Base-by-base conservation (phyloP, 2,329 filamentous ascomycete species). In the Cercospora sp. region DNA sequence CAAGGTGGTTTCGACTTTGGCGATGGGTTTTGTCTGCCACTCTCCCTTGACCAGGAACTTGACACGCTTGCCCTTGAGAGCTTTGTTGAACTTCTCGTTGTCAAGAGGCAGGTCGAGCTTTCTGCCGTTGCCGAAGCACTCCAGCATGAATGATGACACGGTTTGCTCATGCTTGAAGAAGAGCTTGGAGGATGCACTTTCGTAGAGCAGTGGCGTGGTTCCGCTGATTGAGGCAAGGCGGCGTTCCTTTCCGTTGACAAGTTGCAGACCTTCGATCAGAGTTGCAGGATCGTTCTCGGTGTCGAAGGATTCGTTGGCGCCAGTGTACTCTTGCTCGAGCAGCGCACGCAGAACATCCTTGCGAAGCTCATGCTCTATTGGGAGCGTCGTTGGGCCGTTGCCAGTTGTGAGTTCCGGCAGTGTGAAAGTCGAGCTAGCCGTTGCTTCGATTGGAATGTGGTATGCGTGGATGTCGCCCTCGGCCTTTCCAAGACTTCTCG, bases 61-160 rank as follows among this genome's bases (percentile, higher is more conserved):
- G 26, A 66, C 59, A 10, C n/a, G 43, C 32, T 62, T 63, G 40
- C 63, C 60, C 16, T 49, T 53, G 18, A 69, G 53, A 16, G 64
- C 60, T 2, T 59, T 9, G n/a, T 55, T 30, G n/a, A 49, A 61
- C 2, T 51, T 18, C 30, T 24, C n/a, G 60, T 26, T 63, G 18
- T 45, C 8, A 9, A n/a, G 28, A n/a, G 18, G 24, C 24, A 10
- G 2, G 24, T 32, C 21, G 9, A 28, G n/a, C 10, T 53, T 53
- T 18, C 8, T 18, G 8, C 13, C 18, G 32, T 30, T 21, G 28
- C 55, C 55, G 30, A 58, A 58, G 28, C 10, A 34, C 3, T 58
- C 55, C 8, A 32, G 55, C 67, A 69, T 51, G 59, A 69, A 69
- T 9, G 66, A 60, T 16, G 67, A 51, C 12, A 69, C 67, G n/a